phyloP scores from a whole-genome alignment of 805 yeast genomes.

The Saccharomyces jurei region DNA sequence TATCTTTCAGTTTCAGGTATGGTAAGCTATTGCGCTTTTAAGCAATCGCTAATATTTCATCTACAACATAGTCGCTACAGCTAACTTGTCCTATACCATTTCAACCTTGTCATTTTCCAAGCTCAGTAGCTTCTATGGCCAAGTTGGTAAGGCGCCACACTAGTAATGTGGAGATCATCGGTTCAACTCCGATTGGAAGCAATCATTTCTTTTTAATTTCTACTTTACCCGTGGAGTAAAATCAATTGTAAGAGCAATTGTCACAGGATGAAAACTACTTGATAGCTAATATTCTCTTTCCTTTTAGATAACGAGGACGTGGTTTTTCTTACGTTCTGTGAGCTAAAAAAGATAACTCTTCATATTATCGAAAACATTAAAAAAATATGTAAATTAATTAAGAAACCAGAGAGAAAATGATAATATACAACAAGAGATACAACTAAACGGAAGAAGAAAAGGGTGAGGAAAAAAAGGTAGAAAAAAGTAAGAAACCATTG shows the following conservation, averaged over 20 bases:
- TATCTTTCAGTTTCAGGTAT: too few relatives aligned
- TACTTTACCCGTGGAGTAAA: too few relatives aligned
- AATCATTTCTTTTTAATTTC: slow-evolving; percentile 24
- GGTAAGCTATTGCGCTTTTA: too few relatives aligned
- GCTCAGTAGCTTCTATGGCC: slow-evolving; percentile 43
- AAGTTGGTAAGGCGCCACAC: slow-evolving; percentile 83
- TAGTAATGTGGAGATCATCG: slow-evolving; percentile 83
- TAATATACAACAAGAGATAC: neutral
- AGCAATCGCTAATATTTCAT: too few relatives aligned
- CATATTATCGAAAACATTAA: neutral
- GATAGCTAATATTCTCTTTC: too few relatives aligned
- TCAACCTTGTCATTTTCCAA: too few relatives aligned
- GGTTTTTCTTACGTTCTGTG: neutral
- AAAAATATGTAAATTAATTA: neutral
- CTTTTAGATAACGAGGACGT: too few relatives aligned
- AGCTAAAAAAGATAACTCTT: neutral
- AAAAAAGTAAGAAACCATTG: neutral
- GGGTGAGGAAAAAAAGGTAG: neutral
- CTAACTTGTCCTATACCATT: too few relatives aligned
- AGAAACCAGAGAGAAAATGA: neutral
- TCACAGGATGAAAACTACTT: too few relatives aligned
- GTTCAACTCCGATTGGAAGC: slow-evolving; percentile 71
- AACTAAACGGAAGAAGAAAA: neutral
- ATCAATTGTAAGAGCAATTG: too few relatives aligned
- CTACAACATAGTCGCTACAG: too few relatives aligned